Conservation (phyloP, 2,329 filamentous ascomycete species). For the Calonectria pseudoreteaudii region DNA sequence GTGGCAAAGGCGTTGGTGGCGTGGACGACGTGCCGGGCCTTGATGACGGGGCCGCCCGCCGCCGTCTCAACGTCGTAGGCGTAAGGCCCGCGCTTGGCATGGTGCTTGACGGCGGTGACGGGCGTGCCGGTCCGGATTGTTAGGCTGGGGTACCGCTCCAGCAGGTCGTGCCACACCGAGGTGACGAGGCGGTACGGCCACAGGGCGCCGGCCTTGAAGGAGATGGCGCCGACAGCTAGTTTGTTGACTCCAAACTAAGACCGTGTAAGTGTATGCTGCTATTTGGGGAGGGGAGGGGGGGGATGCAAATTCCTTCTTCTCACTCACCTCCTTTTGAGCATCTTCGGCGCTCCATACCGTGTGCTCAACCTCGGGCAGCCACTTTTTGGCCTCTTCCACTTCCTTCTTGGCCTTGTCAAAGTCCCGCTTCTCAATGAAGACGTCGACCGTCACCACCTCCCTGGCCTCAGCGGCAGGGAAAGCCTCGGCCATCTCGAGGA, state of each 20-base stretch:
- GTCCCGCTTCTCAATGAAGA: conserved; percentile 53
- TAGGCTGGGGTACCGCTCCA: conserved; percentile 49
- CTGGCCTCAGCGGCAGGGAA: conserved; percentile 55
- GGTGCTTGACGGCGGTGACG: conserved; percentile 44
- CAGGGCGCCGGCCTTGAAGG: conserved; percentile 60
- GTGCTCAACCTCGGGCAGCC: conserved; percentile 55
- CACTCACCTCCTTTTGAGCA: conserved; percentile 48
- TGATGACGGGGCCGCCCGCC: conserved; percentile 53
- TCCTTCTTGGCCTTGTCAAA: conserved; percentile 47
- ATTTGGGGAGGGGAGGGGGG: too few species aligned
- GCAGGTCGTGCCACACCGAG: conserved; percentile 56
- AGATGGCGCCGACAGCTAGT: conserved; percentile 55
- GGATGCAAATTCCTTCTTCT: conserved; percentile 17
- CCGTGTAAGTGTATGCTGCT: neutral
- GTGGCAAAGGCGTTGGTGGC: conserved; percentile 67
- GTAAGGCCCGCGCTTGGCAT: conserved; percentile 22
- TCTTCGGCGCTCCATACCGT: conserved; percentile 48
- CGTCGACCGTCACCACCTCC: conserved; percentile 60
- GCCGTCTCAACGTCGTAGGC: conserved; percentile 59
- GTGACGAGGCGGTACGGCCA: conserved; percentile 65
- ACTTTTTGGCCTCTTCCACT: conserved; percentile 49
- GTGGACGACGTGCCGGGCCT: conserved; percentile 64
- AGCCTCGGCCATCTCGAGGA: conserved; percentile 53
- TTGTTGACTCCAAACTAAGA: conserved; percentile 50
- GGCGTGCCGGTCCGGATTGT: conserved; percentile 54